Evolutionary conservation across 495 filamentous ascomycete species (phyloP).

Genomic region (Talaromyces ruber): DNA sequence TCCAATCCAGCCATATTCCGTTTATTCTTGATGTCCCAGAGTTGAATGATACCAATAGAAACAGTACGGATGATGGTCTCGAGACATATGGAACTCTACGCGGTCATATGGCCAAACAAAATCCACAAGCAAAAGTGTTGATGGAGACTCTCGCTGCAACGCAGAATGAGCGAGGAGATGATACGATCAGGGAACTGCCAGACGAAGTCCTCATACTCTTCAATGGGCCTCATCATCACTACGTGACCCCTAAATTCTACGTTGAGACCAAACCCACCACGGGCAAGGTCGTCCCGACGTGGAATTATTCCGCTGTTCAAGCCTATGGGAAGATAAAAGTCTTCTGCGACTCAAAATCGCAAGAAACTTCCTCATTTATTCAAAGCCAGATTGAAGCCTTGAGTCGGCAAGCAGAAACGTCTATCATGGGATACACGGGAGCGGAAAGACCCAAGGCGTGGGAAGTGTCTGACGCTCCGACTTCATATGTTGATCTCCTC

Average conservation of each 20-base stretch:
- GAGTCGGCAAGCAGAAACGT: slow-evolving; percentile 33
- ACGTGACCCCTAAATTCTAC: slow-evolving; percentile 44
- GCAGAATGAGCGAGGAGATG: slow-evolving; percentile 13
- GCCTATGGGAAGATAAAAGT: slow-evolving; percentile 43
- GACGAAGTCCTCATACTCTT: slow-evolving; percentile 40
- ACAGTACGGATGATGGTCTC: slow-evolving; percentile 11
- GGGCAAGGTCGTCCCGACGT: slow-evolving; percentile 53
- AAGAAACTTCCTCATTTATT: slow-evolving; percentile 30
- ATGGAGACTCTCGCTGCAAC: slow-evolving; percentile 21
- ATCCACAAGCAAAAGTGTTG: slow-evolving; percentile 41
- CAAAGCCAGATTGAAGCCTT: slow-evolving; percentile 38
- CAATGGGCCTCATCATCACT: slow-evolving; percentile 28
- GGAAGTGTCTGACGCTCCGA: slow-evolving; percentile 40
- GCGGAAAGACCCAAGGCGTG: slow-evolving; percentile 25
- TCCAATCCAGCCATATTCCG: slow-evolving; percentile 49
- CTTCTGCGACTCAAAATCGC: slow-evolving; percentile 29
- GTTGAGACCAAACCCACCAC: slow-evolving; percentile 43
- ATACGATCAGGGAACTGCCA: slow-evolving; percentile 12
- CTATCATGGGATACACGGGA: slow-evolving; percentile 36
- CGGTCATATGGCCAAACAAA: slow-evolving; percentile 41
- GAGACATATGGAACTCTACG: slow-evolving; percentile 19
- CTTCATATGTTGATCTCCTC: slow-evolving; percentile 31
- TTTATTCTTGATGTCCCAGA: slow-evolving; percentile 39
- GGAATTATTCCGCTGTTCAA: slow-evolving; percentile 53
- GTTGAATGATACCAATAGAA: slow-evolving; percentile 12